phyloP scores from a whole-genome alignment of 768 basidiomycete genomes.

The Leccinum truebloodii region DNA sequence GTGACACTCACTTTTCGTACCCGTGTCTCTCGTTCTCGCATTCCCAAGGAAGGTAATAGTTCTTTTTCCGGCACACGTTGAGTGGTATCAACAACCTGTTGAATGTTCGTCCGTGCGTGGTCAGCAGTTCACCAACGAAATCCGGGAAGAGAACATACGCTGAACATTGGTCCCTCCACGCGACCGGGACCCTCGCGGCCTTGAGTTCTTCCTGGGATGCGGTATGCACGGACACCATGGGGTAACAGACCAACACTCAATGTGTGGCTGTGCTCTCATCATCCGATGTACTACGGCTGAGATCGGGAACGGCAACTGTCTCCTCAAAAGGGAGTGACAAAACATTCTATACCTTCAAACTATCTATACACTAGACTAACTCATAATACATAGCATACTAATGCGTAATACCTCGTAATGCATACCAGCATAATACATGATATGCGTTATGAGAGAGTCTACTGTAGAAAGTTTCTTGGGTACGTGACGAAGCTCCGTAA shows the following conservation, averaged over 20 bases:
- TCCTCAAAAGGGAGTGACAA: too few relatives aligned
- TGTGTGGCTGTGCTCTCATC: background rate
- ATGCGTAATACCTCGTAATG: too few relatives aligned
- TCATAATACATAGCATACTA: too few relatives aligned
- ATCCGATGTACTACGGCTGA: too few relatives aligned
- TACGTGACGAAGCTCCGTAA: too few relatives aligned
- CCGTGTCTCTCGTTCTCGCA: slow-evolving; percentile 86
- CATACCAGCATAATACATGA: too few relatives aligned
- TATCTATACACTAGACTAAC: too few relatives aligned
- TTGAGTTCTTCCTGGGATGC: slow-evolving; percentile 87
- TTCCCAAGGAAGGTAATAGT: slow-evolving; percentile 85
- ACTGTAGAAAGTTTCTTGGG: too few relatives aligned
- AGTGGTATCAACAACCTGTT: slow-evolving; percentile 80
- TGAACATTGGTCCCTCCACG: slow-evolving; percentile 89
- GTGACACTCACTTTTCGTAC: slow-evolving; percentile 72
- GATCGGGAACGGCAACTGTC: too few relatives aligned
- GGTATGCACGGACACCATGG: slow-evolving; percentile 71
- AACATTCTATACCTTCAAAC: too few relatives aligned
- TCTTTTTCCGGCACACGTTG: slow-evolving; percentile 81
- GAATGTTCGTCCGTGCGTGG: background rate
- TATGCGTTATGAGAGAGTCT: too few relatives aligned
- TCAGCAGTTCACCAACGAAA: background rate
- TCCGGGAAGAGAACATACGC: slow-evolving; percentile 55
- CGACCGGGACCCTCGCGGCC: slow-evolving; percentile 69
- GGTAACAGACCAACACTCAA: background rate